Percentiles rank a stretch among this genome's conserved stretches.
Evolutionary conservation across 352 stramenopile genomes (phyloP).

Genomic region (Achlya hypogyna): DNA sequence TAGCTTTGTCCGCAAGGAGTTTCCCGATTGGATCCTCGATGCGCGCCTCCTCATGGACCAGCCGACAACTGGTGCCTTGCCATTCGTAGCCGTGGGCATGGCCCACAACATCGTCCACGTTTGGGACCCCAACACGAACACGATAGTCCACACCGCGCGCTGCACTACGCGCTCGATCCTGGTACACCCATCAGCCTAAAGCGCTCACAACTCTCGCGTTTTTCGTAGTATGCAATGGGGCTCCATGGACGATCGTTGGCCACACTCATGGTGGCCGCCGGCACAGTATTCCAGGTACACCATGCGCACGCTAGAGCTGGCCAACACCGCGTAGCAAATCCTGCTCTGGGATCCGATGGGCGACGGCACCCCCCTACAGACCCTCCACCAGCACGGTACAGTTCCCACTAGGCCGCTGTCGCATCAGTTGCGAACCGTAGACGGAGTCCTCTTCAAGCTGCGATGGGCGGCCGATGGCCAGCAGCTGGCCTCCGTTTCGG

Average conservation of each 20-base stretch:
- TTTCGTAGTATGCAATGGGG: constrained; percentile 46
- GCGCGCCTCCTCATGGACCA: constrained; percentile 46
- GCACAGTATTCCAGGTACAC: constrained; percentile 64
- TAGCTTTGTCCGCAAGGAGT: constrained; percentile 40
- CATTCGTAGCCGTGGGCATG: constrained; percentile 50
- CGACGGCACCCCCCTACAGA: constrained; percentile 29
- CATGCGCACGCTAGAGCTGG: not conserved
- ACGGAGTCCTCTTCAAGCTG: constrained; percentile 81
- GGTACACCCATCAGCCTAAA: not conserved
- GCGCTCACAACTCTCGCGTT: not conserved
- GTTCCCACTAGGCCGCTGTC: not conserved
- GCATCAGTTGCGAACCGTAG: constrained; percentile 17
- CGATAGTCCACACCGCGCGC: constrained; percentile 45
- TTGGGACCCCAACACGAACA: constrained; percentile 38
- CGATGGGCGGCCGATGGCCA: constrained; percentile 57
- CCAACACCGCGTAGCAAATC: constrained; percentile 33
- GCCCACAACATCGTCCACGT: constrained; percentile 82
- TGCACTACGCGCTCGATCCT: constrained; percentile 76
- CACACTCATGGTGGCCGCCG: constrained; percentile 62
- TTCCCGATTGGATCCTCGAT: constrained; percentile 81
- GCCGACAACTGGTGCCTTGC: constrained; percentile 19
- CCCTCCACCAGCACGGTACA: constrained; percentile 50
- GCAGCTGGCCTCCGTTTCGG: constrained; percentile 71
- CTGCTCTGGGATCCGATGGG: constrained; percentile 56
- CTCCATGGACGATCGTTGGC: constrained; percentile 57